Conservation (phyloP, 139 green algal species). For the Chlamydomonas incerta region DNA sequence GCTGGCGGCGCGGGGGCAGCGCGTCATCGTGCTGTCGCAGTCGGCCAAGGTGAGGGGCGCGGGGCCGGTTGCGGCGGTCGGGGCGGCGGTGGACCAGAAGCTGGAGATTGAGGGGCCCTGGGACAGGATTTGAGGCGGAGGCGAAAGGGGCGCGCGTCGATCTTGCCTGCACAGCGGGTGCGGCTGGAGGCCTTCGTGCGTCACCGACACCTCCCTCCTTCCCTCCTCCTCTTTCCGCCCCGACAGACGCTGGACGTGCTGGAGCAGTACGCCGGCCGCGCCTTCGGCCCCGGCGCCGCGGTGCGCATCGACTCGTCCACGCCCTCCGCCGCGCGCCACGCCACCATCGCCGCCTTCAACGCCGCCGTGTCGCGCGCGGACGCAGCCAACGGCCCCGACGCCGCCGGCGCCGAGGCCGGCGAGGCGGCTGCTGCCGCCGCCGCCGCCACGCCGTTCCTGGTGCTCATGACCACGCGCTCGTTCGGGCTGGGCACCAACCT, state of each 20-base stretch:
- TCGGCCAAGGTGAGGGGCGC: conserved; percentile 50
- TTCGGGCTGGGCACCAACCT: conserved; percentile 84
- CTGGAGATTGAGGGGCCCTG: too few species aligned
- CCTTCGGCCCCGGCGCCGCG: conserved; percentile 50
- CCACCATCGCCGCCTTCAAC: conserved; percentile 70
- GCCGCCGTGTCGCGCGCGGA: background rate
- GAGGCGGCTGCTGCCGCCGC: background rate
- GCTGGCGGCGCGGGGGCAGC: conserved; percentile 51
- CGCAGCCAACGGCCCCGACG: background rate
- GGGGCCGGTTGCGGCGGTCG: too few species aligned
- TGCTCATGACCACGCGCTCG: conserved; percentile 68
- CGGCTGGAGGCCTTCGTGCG: too few species aligned
- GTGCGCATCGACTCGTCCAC: conserved; percentile 65
- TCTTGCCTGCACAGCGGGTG: too few species aligned
- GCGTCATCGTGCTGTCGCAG: conserved; percentile 73
- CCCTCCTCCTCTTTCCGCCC: background rate
- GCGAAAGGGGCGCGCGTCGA: too few species aligned
- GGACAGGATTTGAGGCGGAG: too few species aligned
- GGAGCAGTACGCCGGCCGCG: conserved; percentile 49
- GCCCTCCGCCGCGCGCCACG: conserved; percentile 55
- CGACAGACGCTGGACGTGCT: conserved; percentile 69
- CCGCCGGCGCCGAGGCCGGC: background rate
- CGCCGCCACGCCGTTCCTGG: conserved; percentile 48
- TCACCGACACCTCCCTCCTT: too few species aligned
- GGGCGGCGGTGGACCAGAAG: too few species aligned